phyloP scores from a whole-genome alignment of 768 basidiomycete species.

The Rhizopogon vesiculosus region DNA sequence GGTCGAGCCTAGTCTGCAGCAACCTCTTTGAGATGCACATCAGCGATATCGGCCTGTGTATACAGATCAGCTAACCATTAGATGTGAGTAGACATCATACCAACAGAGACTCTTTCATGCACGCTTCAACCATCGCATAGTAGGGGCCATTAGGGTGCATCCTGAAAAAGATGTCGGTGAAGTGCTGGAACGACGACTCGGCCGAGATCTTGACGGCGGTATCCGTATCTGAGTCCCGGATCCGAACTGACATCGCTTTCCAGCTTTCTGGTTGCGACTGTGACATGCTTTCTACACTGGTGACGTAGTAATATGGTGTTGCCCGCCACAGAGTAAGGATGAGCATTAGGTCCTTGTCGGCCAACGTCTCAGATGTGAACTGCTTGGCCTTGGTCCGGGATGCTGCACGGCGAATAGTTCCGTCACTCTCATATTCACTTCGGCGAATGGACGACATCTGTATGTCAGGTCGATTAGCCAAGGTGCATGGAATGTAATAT shows the following conservation, averaged over 20 bases:
- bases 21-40: no score
- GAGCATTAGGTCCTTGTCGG: slow-evolving; percentile 66
- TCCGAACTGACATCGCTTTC: slow-evolving; percentile 40
- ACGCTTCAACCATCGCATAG: slow-evolving; percentile 32
- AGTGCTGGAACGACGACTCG: slow-evolving; percentile 43
- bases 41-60: no score
- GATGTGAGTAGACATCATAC: slow-evolving; percentile 9
- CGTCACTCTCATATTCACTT: slow-evolving; percentile 57
- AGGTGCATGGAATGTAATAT: no score
- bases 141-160: slow-evolving; percentile 35
- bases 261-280: slow-evolving; percentile 20
- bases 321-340: slow-evolving; percentile 68
- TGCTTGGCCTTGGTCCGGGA: slow-evolving; percentile 59
- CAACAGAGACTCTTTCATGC: slow-evolving; percentile 47
- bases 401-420: slow-evolving; percentile 48
- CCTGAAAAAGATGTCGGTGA: slow-evolving; percentile 40
- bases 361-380: slow-evolving; percentile 51
- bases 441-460: slow-evolving; percentile 38
- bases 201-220: slow-evolving; percentile 60
- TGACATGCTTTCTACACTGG: slow-evolving; percentile 29
- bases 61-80: no score
- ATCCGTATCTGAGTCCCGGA: slow-evolving; percentile 65
- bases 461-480: no score
- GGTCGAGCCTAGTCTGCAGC: no score
- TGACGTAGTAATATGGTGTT: slow-evolving; percentile 49